Percentiles rank a stretch among this genome's conserved stretches.
phyloP scores from a whole-genome alignment of 2,329 filamentous ascomycete genomes.

The Xylaria sp. region DNA sequence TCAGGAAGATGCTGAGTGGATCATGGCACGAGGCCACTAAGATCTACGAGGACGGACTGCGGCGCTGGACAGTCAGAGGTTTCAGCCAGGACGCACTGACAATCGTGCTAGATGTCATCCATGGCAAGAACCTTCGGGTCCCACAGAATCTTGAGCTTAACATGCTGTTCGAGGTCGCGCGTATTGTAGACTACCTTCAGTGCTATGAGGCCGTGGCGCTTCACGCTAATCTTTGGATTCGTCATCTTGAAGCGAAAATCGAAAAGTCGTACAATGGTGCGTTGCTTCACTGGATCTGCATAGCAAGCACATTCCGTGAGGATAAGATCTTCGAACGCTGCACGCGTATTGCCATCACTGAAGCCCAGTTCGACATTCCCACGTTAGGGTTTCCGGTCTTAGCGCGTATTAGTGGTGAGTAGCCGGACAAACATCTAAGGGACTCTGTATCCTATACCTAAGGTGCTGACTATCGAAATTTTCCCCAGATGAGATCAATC shows the following conservation, averaged over 20 bases:
- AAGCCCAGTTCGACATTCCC: neutral
- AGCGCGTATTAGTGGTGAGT: neutral
- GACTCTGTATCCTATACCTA: neutral
- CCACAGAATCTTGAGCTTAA: neutral
- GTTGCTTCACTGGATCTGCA: constrained; percentile 14
- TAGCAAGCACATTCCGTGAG: constrained; percentile 2
- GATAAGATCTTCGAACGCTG: neutral
- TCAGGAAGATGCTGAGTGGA: neutral
- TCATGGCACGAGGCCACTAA: neutral
- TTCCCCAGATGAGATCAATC: neutral
- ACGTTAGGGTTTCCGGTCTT: neutral
- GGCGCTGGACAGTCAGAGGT: neutral
- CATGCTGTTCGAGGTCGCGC: constrained; percentile 6
- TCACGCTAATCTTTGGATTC: neutral
- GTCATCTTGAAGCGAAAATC: neutral
- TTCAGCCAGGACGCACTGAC: neutral
- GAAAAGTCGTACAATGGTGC: neutral
- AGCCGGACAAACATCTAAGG: no score
- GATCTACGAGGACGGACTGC: neutral
- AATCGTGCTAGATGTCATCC: constrained; percentile 11
- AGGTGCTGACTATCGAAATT: neutral
- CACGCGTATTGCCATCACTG: constrained; percentile 1
- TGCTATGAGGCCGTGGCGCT: constrained; percentile 1
- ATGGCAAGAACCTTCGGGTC: neutral
- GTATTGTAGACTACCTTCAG: constrained; percentile 7